Conservation (phyloP, 164 flowering plant species). For the Taxillus chinensis region DNA sequence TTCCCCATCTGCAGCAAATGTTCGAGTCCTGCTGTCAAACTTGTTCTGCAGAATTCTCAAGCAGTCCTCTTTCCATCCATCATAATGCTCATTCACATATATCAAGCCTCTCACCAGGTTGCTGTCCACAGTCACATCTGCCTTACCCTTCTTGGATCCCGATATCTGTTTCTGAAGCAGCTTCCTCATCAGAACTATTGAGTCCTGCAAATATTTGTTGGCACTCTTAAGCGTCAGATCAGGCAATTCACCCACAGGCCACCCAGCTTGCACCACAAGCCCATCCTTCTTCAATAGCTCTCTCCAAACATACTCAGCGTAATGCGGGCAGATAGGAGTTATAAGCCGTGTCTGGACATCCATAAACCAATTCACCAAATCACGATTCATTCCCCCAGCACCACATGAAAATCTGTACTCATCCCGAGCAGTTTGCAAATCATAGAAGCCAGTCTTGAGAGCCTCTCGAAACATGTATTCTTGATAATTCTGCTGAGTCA, state of each 20-base stretch:
- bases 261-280: conserved; percentile 67
- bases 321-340: conserved; percentile 87
- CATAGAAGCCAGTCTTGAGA: conserved; percentile 80
- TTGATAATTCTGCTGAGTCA: conserved; percentile 49
- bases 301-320: conserved; percentile 75
- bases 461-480: conserved; percentile 82
- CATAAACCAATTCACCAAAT: conserved; percentile 62
- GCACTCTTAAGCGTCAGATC: conserved; percentile 64
- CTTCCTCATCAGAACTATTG: conserved; percentile 65
- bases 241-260: conserved; percentile 57
- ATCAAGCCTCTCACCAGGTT: conserved; percentile 47
- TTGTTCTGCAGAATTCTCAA: conserved; percentile 52
- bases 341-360: conserved; percentile 90
- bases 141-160: conserved; percentile 58
- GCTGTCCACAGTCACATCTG: conserved; percentile 39
- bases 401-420: conserved; percentile 87
- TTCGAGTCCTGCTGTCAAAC: conserved; percentile 22
- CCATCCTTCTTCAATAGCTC: conserved; percentile 66
- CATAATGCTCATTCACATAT: conserved; percentile 69
- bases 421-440: conserved; percentile 86
- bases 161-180: conserved; percentile 58
- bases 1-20: conserved; percentile 62
- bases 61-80: conserved; percentile 85
- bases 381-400: conserved; percentile 62
- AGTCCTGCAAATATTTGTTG: conserved; percentile 74